Evolutionary conservation across 1,139 yeast species (phyloP).

Genomic region (Sporopachydermia cereana): DNA sequence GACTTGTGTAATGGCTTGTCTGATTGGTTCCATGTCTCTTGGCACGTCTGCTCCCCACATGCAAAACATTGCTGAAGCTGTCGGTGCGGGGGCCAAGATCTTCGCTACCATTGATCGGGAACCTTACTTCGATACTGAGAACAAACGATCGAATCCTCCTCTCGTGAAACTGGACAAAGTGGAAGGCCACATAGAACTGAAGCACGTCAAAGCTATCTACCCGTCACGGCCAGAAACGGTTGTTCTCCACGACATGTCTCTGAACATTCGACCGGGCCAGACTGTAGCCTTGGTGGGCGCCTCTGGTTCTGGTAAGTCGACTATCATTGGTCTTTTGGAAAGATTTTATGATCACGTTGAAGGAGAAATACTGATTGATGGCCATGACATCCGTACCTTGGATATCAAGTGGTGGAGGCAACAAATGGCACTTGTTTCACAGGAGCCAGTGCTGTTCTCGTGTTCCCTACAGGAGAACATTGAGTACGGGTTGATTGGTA

Average conservation of each 20-base stretch:
- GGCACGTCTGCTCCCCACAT: constrained; percentile 9
- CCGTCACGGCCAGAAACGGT: constrained; percentile 20
- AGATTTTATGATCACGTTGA: constrained; percentile 35
- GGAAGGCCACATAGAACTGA: constrained; percentile 1
- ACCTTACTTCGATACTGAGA: constrained; percentile 7
- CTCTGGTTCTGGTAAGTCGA: constrained; percentile 78
- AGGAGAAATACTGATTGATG: constrained; percentile 28
- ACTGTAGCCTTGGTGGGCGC: constrained; percentile 58
- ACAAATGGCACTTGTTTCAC: constrained; percentile 55
- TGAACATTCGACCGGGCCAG: constrained; percentile 34
- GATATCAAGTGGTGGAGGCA: constrained; percentile 39
- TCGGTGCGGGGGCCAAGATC: constrained; percentile 8
- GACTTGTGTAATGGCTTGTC: constrained; percentile 15
- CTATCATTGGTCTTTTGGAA: constrained; percentile 42
- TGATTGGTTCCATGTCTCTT: constrained; percentile 11
- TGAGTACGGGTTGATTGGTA: constrained; percentile 41
- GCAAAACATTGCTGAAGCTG: constrained; percentile 6
- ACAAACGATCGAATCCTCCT: background rate
- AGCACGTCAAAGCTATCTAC: constrained; percentile 3
- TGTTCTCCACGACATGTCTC: constrained; percentile 29
- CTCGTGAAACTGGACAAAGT: background rate
- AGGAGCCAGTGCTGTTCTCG: constrained; percentile 50
- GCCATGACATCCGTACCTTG: constrained; percentile 33
- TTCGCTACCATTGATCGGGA: constrained; percentile 8
- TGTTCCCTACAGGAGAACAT: constrained; percentile 60